Evolutionary conservation across 495 filamentous ascomycete species (phyloP), one percentile per base, ranked within the genome.

Genomic region (Aspergillus taichungensis): DNA sequence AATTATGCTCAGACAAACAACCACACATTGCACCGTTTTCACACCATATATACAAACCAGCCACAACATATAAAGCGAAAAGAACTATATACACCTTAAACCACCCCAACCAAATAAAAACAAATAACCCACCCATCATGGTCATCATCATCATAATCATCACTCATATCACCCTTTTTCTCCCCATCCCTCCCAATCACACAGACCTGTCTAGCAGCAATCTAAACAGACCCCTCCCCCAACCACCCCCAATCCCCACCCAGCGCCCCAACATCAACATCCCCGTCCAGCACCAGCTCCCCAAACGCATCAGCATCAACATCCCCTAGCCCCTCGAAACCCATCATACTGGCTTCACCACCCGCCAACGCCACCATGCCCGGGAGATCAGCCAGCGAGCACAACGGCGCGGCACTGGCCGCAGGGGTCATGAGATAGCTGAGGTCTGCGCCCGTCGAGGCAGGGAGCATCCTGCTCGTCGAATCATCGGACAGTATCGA

Each of bases 171-270:
- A 2, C 18, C 18, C 18, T 24, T 24, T 24, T 24, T 24, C 18
- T 4, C 18, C 1, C 14, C 5, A 43, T 43, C n/a, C 40, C 10
- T 8, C 24, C 6, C 39, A 11, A 34, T n/a, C 7, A 13, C 5
- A 34, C 14, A 11, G 10, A 28, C 1, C 18, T 24, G 4, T 4
- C 18, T 27, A 12, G 7, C n/a, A 47, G 1, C 14, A 35, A 28
- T 30, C 40, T 42, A 40, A 5, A 49, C 29, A 8, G 46, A 37
- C 4, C 47, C 51, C n/a, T 55, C 48, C 6, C 41, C 32, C 33
- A 49, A 44, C 53, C 53, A 55, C 27, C 41, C 38, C 52, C 53
- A 55, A n/a, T 55, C 51, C 8, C 42, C 50, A 13, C 46, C 38
- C 28, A 51, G 34, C 10, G 43, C 24, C 28, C 18, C 18, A 24